Base-by-base conservation (phyloP, 164 flowering plant genomes). In the Berberis thunbergii region DNA sequence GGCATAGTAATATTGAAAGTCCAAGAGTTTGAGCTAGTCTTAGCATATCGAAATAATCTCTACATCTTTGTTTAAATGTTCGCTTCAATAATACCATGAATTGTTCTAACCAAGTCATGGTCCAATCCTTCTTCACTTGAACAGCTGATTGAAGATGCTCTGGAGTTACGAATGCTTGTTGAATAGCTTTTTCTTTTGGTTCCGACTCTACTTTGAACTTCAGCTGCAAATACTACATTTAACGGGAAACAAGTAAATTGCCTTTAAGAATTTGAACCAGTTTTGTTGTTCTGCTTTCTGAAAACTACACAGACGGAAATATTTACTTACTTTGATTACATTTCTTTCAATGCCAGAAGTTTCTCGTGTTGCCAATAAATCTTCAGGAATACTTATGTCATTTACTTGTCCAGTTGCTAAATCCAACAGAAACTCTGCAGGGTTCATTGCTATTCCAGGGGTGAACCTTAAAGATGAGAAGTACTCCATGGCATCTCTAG, bases 361-460 rank as follows among this genome's bases (percentile, higher is more conserved):
- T 3, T 71, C 79, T 54, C 76, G 75, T 54, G 73, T 57, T 48
- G 76, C 65, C 46, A 13, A n/a, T 59, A 90, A 43, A 44, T 85
- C 89, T 44, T 86, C 83, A 12, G 99, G 99, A 41, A 85, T 70
- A 64, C 82, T 80, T 41, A 91, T 85, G 65, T 84, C 94, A 58
- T 76, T 83, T 50, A 87, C 82, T 63, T 85, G 90, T 41, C 99
- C 99, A 0, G 96, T 86, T 39, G 97, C 91, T 60, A 94, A 76
- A 78, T 94, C 96, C 1, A 94, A 84, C 73, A 94, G 69, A 77
- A 91, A 94, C 62, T 94, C 99, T 26, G 97, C 99, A 54, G 99
- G 99, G 72, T 94, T 94, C 97, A 91, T 91, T 38, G 97, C 82
- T 43, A 94, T 84, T 70, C 89, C 79, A 2, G 99, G 99, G 12